Base-by-base conservation (phyloP, 2,329 filamentous ascomycete species). In the Beauveria bassiana region DNA sequence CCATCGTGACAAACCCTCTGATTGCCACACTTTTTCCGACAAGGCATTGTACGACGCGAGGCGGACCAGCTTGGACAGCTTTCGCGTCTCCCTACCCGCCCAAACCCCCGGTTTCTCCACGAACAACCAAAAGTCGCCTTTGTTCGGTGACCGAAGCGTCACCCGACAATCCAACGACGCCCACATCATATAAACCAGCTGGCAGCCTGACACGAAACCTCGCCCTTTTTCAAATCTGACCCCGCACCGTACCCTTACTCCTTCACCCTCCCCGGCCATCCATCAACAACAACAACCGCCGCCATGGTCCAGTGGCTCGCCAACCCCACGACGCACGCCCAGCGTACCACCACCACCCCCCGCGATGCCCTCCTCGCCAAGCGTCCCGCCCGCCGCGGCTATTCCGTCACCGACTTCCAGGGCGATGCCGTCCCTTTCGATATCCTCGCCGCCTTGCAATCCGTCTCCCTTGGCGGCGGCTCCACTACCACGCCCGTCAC, bases 401-500 rank as follows among this genome's bases (percentile, higher is more conserved):
- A 78, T 69, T 79, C 79, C 38, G 73, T 78, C 68, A 75, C 76
- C 49, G 78, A 81, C 46, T 78, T 77, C 58, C 73, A 74, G 56
- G 71, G 71, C 51, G 70, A 71, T 20, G 56, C 70, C 66, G 49
- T 67, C 57, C 58, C 67, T 38, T 34, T 38, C 66, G 3, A 64
- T 65, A n/a, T 46, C 64, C 31, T 60, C 49, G 46, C 31, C 61
- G 54, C 40, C 22, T 42, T 59, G 61, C 66, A 40, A 55, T 66
- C 34, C 52, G 67, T 46, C 63, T 63, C 63, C 63, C 59, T 14
- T 61, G 52, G 56, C 66, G 45, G 7, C 40, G 7, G 5, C 6
- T 3, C 34, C 40, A 64, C 22, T 63, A 64, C 42, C 67, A 4
- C 31, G 22, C 60, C 67, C 16, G 63, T 40, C 67, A 5, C 31